These are phyloP conservation scores for Globisporangium spinosum DNA, from an alignment of 352 stramenopile species.

Conservation along the genomic window DNA sequence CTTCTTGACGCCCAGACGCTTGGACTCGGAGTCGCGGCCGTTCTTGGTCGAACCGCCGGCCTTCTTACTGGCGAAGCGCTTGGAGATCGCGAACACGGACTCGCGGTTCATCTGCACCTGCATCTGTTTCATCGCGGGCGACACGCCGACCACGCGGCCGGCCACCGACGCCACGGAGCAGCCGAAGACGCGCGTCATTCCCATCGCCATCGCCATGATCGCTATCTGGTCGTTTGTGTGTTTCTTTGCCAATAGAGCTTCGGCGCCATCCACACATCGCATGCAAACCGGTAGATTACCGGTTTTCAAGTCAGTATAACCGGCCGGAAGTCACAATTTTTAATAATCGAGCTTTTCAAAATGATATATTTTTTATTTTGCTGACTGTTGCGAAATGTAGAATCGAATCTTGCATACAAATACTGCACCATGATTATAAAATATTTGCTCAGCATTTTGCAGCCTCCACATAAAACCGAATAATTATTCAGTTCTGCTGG, in stretches of 20 bases:
- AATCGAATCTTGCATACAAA: no score
- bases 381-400: no score
- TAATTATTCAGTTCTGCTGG: no score
- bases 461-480: no score
- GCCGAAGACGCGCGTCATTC: slow-evolving; percentile 61
- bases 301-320: background rate
- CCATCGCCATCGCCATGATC: slow-evolving; percentile 74
- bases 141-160: slow-evolving; percentile 26
- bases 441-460: no score
- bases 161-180: slow-evolving; percentile 13
- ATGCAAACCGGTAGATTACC: background rate
- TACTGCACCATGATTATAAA: no score
- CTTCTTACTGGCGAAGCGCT: slow-evolving; percentile 94
- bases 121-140: slow-evolving; percentile 11
- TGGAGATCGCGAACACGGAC: slow-evolving; percentile 44
- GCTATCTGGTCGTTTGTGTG: slow-evolving; percentile 24
- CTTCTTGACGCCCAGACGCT: slow-evolving; percentile 97
- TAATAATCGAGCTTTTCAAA: no score
- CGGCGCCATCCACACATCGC: background rate
- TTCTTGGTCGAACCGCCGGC: slow-evolving; percentile 97
- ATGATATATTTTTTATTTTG: background rate
- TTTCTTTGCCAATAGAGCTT: background rate
- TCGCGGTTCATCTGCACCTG: slow-evolving; percentile 26
- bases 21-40: slow-evolving; percentile 94
- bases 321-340: no score